phyloP scores from a whole-genome alignment of 139 green algal genomes.

The Trebouxia sp. region DNA sequence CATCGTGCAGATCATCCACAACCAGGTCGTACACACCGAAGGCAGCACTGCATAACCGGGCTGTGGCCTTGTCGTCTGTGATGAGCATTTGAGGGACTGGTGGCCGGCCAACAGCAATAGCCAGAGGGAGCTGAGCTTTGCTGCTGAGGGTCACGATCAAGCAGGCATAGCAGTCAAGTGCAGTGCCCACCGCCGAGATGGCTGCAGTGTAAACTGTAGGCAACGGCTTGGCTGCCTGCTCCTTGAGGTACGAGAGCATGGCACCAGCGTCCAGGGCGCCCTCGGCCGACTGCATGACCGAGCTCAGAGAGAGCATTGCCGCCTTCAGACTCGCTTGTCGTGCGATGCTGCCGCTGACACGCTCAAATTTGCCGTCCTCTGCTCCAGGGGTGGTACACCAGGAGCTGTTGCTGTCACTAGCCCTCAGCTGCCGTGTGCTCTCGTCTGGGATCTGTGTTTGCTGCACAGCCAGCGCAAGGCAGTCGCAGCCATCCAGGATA shows the following conservation, averaged over 20 bases:
- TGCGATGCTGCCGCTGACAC: neutral
- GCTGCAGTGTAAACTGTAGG: conserved; percentile 2
- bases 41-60: neutral
- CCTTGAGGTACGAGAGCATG: conserved; percentile 5
- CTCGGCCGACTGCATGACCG: neutral
- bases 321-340: conserved; percentile 2
- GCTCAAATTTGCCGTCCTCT: neutral
- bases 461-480: neutral
- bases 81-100: conserved; percentile 14
- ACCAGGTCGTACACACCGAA: conserved; percentile 14
- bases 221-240: conserved; percentile 19
- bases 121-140: neutral
- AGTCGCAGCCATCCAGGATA: conserved; percentile 9
- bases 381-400: neutral
- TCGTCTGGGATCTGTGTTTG: neutral
- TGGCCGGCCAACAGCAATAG: conserved; percentile 18
- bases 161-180: conserved; percentile 4
- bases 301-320: neutral
- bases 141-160: conserved; percentile 12
- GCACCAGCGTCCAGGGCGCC: neutral
- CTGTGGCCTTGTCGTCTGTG: conserved; percentile 17
- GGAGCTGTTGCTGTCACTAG: conserved; percentile 18
- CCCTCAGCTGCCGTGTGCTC: neutral
- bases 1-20: conserved; percentile 2
- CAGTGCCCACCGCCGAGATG: conserved; percentile 1